Base-by-base conservation (phyloP, 2,329 filamentous ascomycete genomes). In the Macrophomina pseudophaseolina region DNA sequence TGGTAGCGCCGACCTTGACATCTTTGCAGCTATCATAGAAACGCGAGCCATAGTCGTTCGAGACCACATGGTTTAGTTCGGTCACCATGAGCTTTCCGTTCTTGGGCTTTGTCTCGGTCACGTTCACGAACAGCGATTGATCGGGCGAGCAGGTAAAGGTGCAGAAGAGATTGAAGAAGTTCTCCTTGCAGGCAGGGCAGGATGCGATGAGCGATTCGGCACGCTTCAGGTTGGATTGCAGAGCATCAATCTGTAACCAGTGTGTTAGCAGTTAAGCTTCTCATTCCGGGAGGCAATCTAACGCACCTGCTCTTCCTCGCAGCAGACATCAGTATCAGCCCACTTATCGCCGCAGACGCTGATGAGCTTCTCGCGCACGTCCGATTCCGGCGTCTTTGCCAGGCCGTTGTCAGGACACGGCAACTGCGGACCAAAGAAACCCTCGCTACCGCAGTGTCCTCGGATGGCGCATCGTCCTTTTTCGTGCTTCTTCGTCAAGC, bases 11-110 rank as follows among this genome's bases (percentile, higher is more conserved):
- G 74, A 98, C 97, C 76, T 99, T 99, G 80, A 99, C 94, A 78
- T 99, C 93, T 80, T 98, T 98, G 83, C 95, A 99, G 80, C 95
- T 99, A 79, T 97, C 87, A 77, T 94, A 99, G 81, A 99, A 96
- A 1, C 91, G 93, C 8, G 87, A 85, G 51, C 93, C 94, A 76
- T 96, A 98, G 64, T 91, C 85, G 66, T 93, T 85, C 2, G 93
- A 92, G 72, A 97, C 88, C 5, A 98, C 82, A 74, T 97, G 94
- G 75, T 97, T 94, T 28, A 99, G 81, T 80, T 97, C 93, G 1
- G 91, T 93, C 14, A 97, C 93, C n/a, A 93, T 79, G 66, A 81
- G 80, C 71, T 89, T 89, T 79, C 85, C 75, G 70, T 81, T 78
- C 79, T 84, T 92, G 28, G 85, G 79, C 69, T 87, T 86, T 0